Evolutionary conservation across 495 filamentous ascomycete species (phyloP).

Genomic region (Emericellopsis terricola): DNA sequence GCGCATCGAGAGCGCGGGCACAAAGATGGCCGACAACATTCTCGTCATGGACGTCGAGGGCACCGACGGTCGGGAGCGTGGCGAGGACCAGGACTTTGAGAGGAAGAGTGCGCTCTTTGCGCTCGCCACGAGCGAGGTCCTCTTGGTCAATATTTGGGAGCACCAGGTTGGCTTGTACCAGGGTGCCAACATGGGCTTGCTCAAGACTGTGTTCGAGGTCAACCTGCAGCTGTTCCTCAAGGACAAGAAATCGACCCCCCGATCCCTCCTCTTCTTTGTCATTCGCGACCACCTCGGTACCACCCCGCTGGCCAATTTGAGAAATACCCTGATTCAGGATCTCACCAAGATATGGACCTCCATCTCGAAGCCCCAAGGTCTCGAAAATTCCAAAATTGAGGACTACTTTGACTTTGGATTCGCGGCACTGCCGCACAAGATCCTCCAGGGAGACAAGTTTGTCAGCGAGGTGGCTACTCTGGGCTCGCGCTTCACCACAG

Average conservation of each 20-base stretch:
- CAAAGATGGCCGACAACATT: conserved; percentile 85
- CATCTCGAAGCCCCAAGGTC: conserved; percentile 72
- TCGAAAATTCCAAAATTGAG: conserved; percentile 76
- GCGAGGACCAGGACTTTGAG: conserved; percentile 98
- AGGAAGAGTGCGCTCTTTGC: conserved; percentile 94
- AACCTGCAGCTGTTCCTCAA: conserved; percentile 93
- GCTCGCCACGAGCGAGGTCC: conserved; percentile 89
- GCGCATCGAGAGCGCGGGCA: conserved; percentile 19
- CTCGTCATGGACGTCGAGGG: conserved; percentile 99
- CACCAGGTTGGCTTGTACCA: conserved; percentile 97
- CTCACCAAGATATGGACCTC: conserved; percentile 80
- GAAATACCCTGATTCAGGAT: conserved; percentile 79
- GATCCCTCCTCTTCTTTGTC: conserved; percentile 93
- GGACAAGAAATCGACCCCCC: conserved; percentile 77
- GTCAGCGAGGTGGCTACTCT: conserved; percentile 61
- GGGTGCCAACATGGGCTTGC: conserved; percentile 92
- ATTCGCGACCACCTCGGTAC: conserved; percentile 90
- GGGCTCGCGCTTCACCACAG: conserved; percentile 63
- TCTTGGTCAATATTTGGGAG: conserved; percentile 99
- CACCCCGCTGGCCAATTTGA: conserved; percentile 74
- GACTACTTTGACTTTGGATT: conserved; percentile 99
- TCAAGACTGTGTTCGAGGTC: conserved; percentile 98
- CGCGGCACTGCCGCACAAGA: conserved; percentile 87
- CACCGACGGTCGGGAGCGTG: conserved; percentile 88
- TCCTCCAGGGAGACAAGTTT: conserved; percentile 89